Conservation (phyloP, 192 early-diverging fungal genomes). For the Chytriomyces confervae region DNA sequence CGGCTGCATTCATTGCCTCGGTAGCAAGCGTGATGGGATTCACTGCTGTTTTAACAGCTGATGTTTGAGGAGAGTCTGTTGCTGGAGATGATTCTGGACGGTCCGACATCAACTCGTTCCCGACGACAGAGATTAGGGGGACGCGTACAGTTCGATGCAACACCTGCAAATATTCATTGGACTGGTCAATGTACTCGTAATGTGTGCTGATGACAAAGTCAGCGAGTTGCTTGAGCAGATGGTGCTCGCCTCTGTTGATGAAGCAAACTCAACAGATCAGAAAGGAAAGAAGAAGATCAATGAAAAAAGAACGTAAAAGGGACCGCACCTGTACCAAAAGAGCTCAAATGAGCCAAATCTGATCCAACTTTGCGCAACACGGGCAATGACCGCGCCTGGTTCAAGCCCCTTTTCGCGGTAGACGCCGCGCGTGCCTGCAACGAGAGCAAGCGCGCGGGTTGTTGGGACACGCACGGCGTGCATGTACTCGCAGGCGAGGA, state of each 20-base stretch:
- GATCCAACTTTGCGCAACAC: slow-evolving; percentile 77
- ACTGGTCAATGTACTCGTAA: slow-evolving; percentile 47
- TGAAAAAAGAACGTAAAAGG: not conserved
- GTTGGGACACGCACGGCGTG: slow-evolving; percentile 76
- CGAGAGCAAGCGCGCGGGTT: slow-evolving; percentile 74
- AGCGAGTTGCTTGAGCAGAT: slow-evolving; percentile 62
- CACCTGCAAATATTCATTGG: slow-evolving; percentile 13
- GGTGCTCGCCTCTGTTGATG: slow-evolving; percentile 51
- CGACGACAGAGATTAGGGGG: slow-evolving; percentile 1
- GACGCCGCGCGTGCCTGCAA: slow-evolving; percentile 65
- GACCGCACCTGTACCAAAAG: slow-evolving; percentile 62
- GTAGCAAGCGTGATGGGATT: not conserved
- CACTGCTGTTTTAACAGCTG: not conserved
- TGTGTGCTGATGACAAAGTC: slow-evolving; percentile 74
- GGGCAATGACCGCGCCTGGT: slow-evolving; percentile 75
- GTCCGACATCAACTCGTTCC: not conserved
- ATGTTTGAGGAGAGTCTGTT: not conserved
- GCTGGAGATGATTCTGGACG: not conserved
- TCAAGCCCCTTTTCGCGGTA: slow-evolving; percentile 68
- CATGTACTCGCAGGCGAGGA: slow-evolving; percentile 76
- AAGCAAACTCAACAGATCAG: not conserved
- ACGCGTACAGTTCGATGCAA: not conserved
- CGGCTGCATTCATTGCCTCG: not conserved
- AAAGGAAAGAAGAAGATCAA: not conserved
- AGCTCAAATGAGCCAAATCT: slow-evolving; percentile 90